Base-by-base conservation (phyloP, 257 asterid species). In the Solanum lignicaule region DNA sequence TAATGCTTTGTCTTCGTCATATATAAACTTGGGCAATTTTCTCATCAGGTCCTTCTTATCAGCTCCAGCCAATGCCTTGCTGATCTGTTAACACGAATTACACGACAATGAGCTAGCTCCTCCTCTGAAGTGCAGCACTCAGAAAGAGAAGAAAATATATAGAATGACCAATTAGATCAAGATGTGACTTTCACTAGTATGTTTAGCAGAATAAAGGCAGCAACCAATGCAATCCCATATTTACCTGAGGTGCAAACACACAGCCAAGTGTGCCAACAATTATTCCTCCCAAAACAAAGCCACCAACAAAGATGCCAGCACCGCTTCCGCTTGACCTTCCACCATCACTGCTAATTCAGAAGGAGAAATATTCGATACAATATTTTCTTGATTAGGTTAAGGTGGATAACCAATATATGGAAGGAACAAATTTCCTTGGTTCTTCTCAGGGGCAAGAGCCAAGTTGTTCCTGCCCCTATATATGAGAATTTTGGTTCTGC, bases 191-290 rank as follows among this genome's bases (percentile, higher is more conserved):
- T 79, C 66, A 43, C 25, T 3, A 48, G 85, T 27, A 82, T 82
- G 43, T 29, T 76, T 38, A 21, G 60, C 68, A 12, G 43, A 68
- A 72, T 33, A 75, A 76, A 55, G 41, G 85, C 29, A 46, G 20
- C 69, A 82, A 82, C 29, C 69, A 48, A 29, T 29, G 69, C 41
- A 48, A 48, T 48, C 69, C 27, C 72, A 86, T 21, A 55, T 76
- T 69, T 86, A 95, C 98, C 98, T 95, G 98, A 72, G 98, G 98
- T 87, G 98, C 98, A 82, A 92, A 95, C 55, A 94, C 93, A 48
- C 94, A 95, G 85, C 98, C 96, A 88, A 95, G 95, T 25, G 98
- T 89, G 46, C 98, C 98, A 25, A 91, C 92, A 89, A 95, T 79
- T 82, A 95, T 43, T 91, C 98, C 98, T 78, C 98, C 98, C 55